A percentile compares a stretch with the other conserved stretches of the same genome.
phyloP scores from a whole-genome alignment of 306 rosid genomes.

The Alnus glutinosa region DNA sequence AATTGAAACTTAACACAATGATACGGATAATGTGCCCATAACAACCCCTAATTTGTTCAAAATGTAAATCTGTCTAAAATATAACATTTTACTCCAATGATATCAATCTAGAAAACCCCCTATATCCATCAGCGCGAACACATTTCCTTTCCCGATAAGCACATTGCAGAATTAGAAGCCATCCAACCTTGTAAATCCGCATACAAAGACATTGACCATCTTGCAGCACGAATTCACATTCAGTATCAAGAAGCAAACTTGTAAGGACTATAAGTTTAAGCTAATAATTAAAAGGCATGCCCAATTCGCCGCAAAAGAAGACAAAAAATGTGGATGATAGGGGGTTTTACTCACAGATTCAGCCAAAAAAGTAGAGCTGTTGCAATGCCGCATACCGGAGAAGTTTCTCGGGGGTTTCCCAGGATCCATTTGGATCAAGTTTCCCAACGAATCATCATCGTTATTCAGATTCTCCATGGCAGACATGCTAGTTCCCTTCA shows the following conservation, averaged over 20 bases:
- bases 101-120: neutral
- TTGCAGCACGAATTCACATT: neutral
- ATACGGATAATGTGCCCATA: neutral
- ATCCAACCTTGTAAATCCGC: neutral
- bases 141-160: neutral
- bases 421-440: constrained; percentile 25
- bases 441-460: constrained; percentile 37
- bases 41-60: neutral
- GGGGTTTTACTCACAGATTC: constrained; percentile 48
- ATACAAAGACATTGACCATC: neutral
- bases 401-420: constrained; percentile 64
- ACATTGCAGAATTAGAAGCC: neutral
- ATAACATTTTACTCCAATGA: neutral
- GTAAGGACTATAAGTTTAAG: neutral
- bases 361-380: constrained; percentile 49
- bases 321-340: neutral
- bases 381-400: constrained; percentile 48
- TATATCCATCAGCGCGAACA: neutral
- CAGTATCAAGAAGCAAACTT: neutral
- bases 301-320: too few species aligned
- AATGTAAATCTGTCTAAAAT: constrained; percentile 5
- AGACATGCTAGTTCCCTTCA: constrained; percentile 24
- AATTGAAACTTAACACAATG: neutral
- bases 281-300: neutral
- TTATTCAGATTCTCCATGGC: constrained; percentile 50